Conservation (phyloP, 352 stramenopile genomes). For the Pelagophyceae sp. region DNA sequence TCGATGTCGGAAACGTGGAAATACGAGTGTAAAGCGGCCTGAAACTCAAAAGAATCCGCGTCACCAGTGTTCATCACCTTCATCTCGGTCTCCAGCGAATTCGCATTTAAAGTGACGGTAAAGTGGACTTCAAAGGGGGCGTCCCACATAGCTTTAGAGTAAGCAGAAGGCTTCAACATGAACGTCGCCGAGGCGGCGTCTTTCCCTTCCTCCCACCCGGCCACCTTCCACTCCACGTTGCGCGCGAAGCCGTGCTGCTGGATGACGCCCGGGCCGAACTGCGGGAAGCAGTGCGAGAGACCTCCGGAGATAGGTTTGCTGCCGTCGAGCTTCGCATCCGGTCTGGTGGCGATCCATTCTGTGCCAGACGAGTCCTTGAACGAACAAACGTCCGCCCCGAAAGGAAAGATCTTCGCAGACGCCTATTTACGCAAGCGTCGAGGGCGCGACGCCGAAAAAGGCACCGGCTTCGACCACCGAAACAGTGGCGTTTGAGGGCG, state of each 20-base stretch:
- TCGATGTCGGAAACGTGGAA: slow-evolving; percentile 55
- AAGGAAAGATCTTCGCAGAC: background rate
- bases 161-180: slow-evolving; percentile 50
- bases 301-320: slow-evolving; percentile 59
- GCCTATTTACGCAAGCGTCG: too few relatives aligned
- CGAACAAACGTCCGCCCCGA: slow-evolving; percentile 48
- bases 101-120: slow-evolving; percentile 44
- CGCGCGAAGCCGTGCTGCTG: slow-evolving; percentile 60
- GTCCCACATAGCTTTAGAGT: slow-evolving; percentile 64
- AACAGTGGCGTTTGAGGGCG: too few relatives aligned
- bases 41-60: slow-evolving; percentile 53
- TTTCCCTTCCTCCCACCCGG: slow-evolving; percentile 30
- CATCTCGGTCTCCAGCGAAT: slow-evolving; percentile 57
- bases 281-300: slow-evolving; percentile 58
- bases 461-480: too few relatives aligned
- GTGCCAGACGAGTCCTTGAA: slow-evolving; percentile 46
- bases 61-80: slow-evolving; percentile 52
- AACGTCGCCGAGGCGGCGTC: slow-evolving; percentile 47
- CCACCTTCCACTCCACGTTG: slow-evolving; percentile 56
- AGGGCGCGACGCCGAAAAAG: too few relatives aligned
- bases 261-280: slow-evolving; percentile 57
- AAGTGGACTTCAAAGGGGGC: slow-evolving; percentile 57
- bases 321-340: slow-evolving; percentile 64
- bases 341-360: slow-evolving; percentile 59
- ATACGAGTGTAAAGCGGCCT: slow-evolving; percentile 60